Base-by-base conservation (phyloP, 768 basidiomycete species). In the Russula emetica region DNA sequence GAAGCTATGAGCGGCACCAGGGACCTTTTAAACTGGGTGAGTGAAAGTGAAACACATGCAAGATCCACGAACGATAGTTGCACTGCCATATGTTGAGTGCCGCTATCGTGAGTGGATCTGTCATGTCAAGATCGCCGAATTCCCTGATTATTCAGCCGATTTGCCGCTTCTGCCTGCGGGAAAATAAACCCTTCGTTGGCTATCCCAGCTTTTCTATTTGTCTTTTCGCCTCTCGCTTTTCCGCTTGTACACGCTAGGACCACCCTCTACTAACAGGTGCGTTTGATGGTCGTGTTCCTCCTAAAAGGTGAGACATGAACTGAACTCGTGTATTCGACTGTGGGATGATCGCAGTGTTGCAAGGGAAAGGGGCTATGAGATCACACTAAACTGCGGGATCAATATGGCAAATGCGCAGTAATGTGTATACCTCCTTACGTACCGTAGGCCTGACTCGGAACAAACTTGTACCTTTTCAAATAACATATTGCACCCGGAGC, bases 341-440 rank as follows among this genome's bases (percentile, higher is more conserved):
- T 50, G 24, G 14, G 1, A 50, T 50, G 8, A 24, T 49, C 4
- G 22, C 10, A 0, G 5, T 11, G n/a, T n/a, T n/a, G 16, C 11
- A 11, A 10, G 50, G 36, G 26, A 50, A 26, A 51, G 22, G 50
- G 16, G 28, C 20, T 26, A 24, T 32, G 34, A n/a, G 13, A 34
- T 45, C 44, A 40, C 16, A 16, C 38, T 38, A 16, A 3, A 34
- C 34, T 34, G 34, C 34, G 38, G 42, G 28, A 49, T 32, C 38
- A 42, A 42, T 49, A 38, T 14, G 61, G 61, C 18, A 62, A 50
- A 55, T 62, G 36, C 61, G 61, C 61, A 62, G 61, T 36, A 51
- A 20, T 22, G 16, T 14, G 4, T 6, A 45, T 30, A 16, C 47
- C 5, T 5, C 26, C 36, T 61, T 34, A 61, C 52, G 30, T 61